Percentiles rank a stretch among this genome's conserved stretches.
These are phyloP conservation scores for Paramecium bursaria DNA, from an alignment of 73 alveolate species.

Conservation along the genomic window DNA sequence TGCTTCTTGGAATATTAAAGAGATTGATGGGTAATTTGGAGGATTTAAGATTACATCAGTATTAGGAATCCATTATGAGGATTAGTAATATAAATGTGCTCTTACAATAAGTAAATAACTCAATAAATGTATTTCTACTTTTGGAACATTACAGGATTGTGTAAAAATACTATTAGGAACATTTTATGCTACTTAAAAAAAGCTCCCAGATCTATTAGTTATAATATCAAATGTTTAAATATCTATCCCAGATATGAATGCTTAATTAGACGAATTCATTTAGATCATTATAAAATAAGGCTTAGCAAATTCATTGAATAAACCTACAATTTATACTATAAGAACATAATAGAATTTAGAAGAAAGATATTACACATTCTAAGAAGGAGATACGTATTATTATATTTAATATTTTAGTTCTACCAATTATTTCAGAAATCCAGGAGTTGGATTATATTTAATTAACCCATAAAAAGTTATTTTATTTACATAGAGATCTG, in stretches of 20 bases:
- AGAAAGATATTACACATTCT: conserved; percentile 32
- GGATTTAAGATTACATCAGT: conserved; percentile 5
- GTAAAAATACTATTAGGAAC: background rate
- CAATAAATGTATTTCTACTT: conserved; percentile 20
- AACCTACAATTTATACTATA: conserved; percentile 19
- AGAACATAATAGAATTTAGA: background rate
- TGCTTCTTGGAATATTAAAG: conserved; percentile 36
- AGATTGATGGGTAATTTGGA: background rate
- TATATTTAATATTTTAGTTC: background rate
- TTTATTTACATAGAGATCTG: conserved; percentile 39
- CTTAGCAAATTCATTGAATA: background rate
- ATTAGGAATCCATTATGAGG: conserved; percentile 4
- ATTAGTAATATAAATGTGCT: background rate
- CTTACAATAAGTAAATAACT: conserved; percentile 11
- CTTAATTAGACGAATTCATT: background rate
- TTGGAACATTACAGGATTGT: background rate
- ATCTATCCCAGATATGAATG: background rate
- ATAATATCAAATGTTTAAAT: background rate
- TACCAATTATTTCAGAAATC: conserved; percentile 24
- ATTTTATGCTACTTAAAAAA: conserved; percentile 33
- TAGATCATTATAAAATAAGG: background rate
- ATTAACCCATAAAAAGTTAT: conserved; percentile 9
- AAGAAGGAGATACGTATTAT: background rate
- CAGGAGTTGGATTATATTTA: conserved; percentile 2
- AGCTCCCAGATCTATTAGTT: background rate